Base-by-base conservation (phyloP, 495 filamentous ascomycete genomes). In the Penicillium chermesinum region DNA sequence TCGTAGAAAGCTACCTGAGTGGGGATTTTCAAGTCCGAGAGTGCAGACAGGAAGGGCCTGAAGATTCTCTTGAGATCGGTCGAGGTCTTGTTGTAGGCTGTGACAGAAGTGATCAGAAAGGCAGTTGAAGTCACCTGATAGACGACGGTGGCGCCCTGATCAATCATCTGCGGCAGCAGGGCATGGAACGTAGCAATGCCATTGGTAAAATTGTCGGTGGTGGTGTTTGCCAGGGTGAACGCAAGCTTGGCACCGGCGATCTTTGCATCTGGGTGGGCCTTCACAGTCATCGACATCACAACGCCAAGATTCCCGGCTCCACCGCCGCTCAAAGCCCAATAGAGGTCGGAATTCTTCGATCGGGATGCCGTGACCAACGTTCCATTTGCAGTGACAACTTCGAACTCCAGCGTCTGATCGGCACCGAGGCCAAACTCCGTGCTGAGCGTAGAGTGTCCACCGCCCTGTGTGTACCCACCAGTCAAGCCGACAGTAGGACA, bases 301-400 rank as follows among this genome's bases (percentile, higher is more conserved):
- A 86, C 73, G 13, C 77, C 83, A 35, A 80, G 86, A 27, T 80
- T 84, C 33, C 80, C 80, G 15, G 71, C 82, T 14, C 83, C 84
- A 16, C 84, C 83, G 3, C 84, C 84, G 41, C 80, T 74, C 46
- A 86, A 69, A 7, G 83, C 85, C 82, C 81, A 87, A 65, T 82
- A 87, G 10, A 88, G 62, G 53, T 87, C 85, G 0, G 62, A 36
- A 50, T 86, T 74, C 44, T 73, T 68, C 9, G 50, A 46, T 44
- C 77, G 75, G 34, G 79, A 81, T 3, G 76, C 76, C 0, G 64
- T 76, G 7, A 84, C 53, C n/a, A 80, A 34, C 25, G 58, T 52
- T 2, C 84, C 83, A 4, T 48, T 55, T 0, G 72, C 70, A 2
- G 80, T 84, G 14, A 88, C 78, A 1, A 87, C 66, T 50, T 83